Conservation (phyloP, 331 rosid species). For the Spiraea crenata region DNA sequence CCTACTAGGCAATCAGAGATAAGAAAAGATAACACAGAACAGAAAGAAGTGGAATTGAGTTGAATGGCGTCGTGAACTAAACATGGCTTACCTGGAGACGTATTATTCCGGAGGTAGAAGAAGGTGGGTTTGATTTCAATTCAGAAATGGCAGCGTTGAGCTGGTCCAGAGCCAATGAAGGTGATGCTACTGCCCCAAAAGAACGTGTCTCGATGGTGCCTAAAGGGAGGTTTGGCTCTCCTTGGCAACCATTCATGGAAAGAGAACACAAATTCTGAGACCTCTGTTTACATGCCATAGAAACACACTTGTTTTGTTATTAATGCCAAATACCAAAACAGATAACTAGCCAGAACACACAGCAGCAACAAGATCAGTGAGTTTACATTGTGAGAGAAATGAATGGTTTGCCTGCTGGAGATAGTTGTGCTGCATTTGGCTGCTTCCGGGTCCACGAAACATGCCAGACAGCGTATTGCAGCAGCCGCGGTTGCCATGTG, state of each 20-base stretch:
- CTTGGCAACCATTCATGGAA: slow-evolving; percentile 74
- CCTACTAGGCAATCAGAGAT: slow-evolving; percentile 1
- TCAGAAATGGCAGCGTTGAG: slow-evolving; percentile 47
- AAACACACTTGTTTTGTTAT: neutral
- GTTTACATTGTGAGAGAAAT: slow-evolving; percentile 30
- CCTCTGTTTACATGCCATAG: slow-evolving; percentile 13
- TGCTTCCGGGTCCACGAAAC: slow-evolving; percentile 21
- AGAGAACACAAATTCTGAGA: slow-evolving; percentile 36
- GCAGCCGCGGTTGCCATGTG: slow-evolving; percentile 19
- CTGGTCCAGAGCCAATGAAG: slow-evolving; percentile 56
- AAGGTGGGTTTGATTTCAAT: slow-evolving; percentile 56
- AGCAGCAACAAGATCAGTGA: neutral
- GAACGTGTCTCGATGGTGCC: slow-evolving; percentile 59
- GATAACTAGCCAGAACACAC: neutral
- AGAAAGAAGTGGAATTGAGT: neutral
- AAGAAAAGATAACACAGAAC: slow-evolving; percentile 4
- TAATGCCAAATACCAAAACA: neutral
- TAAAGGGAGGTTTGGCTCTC: slow-evolving; percentile 33
- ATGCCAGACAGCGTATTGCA: slow-evolving; percentile 4
- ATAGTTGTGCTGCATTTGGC: slow-evolving; percentile 23
- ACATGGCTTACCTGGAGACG: slow-evolving; percentile 56
- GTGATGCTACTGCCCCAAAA: slow-evolving; percentile 48
- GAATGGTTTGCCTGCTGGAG: slow-evolving; percentile 18
- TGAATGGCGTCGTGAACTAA: neutral
- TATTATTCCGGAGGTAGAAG: slow-evolving; percentile 61